Conservation (phyloP, 768 basidiomycete genomes). For the Tylopilus subfusipes region DNA sequence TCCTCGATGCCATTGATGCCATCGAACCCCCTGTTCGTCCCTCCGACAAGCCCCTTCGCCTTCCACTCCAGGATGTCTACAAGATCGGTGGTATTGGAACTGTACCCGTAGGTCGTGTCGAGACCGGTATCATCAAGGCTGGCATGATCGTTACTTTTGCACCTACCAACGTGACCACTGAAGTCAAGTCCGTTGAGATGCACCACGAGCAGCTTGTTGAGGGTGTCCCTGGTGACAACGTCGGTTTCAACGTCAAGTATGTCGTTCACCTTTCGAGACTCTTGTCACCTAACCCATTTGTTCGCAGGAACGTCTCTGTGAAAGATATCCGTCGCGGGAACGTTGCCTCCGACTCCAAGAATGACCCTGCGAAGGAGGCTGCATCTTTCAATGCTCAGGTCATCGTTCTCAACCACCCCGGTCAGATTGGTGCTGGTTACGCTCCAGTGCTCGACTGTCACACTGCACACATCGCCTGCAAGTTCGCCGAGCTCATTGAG, state of each 20-base stretch:
- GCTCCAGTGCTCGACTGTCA: constrained; percentile 99
- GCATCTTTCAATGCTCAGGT: constrained; percentile 99
- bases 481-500: constrained; percentile 97
- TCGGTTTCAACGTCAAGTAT: constrained; percentile 98
- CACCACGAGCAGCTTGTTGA: constrained; percentile 96
- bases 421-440: constrained; percentile 99
- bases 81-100: constrained; percentile 99
- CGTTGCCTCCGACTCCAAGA: constrained; percentile 99
- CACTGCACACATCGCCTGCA: constrained; percentile 99
- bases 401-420: constrained; percentile 99
- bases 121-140: constrained; percentile 99
- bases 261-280: constrained; percentile 23
- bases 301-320: constrained; percentile 92
- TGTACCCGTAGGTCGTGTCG: constrained; percentile 99
- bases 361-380: constrained; percentile 99
- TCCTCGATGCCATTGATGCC: constrained; percentile 99
- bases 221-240: constrained; percentile 98
- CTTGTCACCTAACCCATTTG: constrained; percentile 5
- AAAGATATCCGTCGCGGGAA: constrained; percentile 99
- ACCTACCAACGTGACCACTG: constrained; percentile 97
- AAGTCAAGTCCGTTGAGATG: constrained; percentile 99
- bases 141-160: constrained; percentile 99
- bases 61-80: constrained; percentile 99
- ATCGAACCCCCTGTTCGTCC: constrained; percentile 97
- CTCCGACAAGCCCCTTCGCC: constrained; percentile 99